A percentile compares a stretch with the other conserved stretches of the same genome.
phyloP scores from a whole-genome alignment of 202 grass and related monocot genomes.

The Carex sylvatica region DNA sequence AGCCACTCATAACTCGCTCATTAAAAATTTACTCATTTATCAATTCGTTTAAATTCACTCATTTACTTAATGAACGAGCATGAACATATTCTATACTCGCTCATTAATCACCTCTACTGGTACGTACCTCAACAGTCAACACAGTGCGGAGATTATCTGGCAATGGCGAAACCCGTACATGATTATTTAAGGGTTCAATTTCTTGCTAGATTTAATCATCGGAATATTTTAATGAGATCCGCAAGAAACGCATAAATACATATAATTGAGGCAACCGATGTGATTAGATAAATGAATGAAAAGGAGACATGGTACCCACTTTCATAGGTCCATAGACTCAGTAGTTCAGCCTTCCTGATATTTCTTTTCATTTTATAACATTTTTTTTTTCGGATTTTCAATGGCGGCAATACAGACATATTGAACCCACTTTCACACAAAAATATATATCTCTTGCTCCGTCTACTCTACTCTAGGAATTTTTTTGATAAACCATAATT shows the following conservation, averaged over 20 bases:
- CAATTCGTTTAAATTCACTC: too few relatives aligned
- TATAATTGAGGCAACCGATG: not conserved
- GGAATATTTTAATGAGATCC: too few relatives aligned
- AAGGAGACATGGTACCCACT: conserved; percentile 14
- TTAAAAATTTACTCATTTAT: too few relatives aligned
- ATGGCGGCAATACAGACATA: conserved; percentile 3
- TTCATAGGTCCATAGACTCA: not conserved
- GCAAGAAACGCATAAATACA: too few relatives aligned
- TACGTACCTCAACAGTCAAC: not conserved
- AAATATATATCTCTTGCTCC: not conserved
- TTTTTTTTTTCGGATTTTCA: not conserved
- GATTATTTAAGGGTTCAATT: not conserved
- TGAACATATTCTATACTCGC: too few relatives aligned
- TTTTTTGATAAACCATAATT: too few relatives aligned
- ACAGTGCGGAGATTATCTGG: not conserved
- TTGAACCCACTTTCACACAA: conserved; percentile 1
- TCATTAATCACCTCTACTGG: too few relatives aligned
- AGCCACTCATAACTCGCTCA: too few relatives aligned
- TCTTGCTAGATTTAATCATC: too few relatives aligned
- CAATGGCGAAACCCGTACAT: not conserved
- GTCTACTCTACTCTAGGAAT: too few relatives aligned
- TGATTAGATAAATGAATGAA: conserved; percentile 1
- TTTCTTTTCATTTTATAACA: not conserved
- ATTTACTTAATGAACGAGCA: too few relatives aligned
- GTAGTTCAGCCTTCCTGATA: not conserved